A percentile compares a stretch with the other conserved stretches of the same genome.
Evolutionary conservation across 805 yeast genomes (phyloP).

Genomic region (Brettanomyces bruxellensis): DNA sequence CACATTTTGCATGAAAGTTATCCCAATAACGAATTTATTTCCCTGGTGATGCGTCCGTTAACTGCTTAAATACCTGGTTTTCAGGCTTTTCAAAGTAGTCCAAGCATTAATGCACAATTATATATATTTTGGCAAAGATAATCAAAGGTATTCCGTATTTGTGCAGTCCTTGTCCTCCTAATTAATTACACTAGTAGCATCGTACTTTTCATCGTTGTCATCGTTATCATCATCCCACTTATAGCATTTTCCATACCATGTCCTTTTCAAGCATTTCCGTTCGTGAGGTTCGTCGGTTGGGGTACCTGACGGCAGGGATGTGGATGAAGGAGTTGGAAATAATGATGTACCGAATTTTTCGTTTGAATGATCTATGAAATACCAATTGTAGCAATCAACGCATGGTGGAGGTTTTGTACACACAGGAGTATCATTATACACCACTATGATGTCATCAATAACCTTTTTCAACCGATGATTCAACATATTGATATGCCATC

Average conservation of each 20-base stretch:
- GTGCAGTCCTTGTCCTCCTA: no score
- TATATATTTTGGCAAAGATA: no score
- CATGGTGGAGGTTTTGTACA: conserved; percentile 78
- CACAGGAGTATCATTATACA: conserved; percentile 67
- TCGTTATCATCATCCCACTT: conserved; percentile 25
- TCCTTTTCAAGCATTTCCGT: conserved; percentile 41
- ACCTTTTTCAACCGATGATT: conserved; percentile 90
- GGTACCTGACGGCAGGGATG: conserved; percentile 3
- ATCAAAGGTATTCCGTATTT: no score
- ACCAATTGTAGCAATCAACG: conserved; percentile 86
- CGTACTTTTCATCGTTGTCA: no score
- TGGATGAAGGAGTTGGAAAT: conserved; percentile 9
- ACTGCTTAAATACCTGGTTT: no score
- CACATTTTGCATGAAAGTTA: no score
- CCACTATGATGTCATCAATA: conserved; percentile 66
- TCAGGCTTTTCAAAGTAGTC: no score
- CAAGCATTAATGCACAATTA: no score
- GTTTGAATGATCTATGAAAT: conserved; percentile 46
- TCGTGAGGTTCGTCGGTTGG: conserved; percentile 23
- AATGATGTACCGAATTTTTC: conserved; percentile 23
- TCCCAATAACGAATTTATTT: no score
- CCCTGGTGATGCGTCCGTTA: no score
- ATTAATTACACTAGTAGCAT: no score
- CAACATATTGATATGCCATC: conserved; percentile 83
- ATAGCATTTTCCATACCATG: conserved; percentile 55